Conservation (phyloP, 2,329 filamentous ascomycete species). For the Apiospora malaysiana region DNA sequence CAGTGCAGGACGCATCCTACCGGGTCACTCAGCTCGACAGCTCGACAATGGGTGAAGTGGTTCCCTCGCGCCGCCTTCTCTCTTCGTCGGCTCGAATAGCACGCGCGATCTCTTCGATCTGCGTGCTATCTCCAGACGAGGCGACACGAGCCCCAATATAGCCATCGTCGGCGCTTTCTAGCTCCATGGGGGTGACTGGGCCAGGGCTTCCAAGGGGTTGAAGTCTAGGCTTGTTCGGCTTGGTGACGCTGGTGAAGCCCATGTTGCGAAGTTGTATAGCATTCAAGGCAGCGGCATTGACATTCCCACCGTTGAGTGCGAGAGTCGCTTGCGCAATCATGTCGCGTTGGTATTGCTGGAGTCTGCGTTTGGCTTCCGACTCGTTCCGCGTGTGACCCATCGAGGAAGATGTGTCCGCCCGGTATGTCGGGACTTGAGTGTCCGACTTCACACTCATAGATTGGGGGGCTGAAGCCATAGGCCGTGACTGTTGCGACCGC, state of each 20-base stretch:
- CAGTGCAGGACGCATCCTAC: constrained; percentile 32
- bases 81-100: constrained; percentile 43
- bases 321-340: constrained; percentile 64
- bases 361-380: constrained; percentile 55
- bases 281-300: constrained; percentile 42
- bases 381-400: constrained; percentile 43
- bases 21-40: constrained; percentile 35
- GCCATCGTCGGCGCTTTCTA: constrained; percentile 49
- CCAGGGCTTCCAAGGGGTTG: constrained; percentile 62
- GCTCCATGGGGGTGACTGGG: constrained; percentile 66
- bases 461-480: constrained; percentile 34
- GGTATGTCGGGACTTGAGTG: constrained; percentile 39
- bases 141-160: constrained; percentile 45
- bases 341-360: constrained; percentile 65
- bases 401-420: constrained; percentile 28
- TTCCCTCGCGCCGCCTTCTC: constrained; percentile 39
- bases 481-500: constrained; percentile 24
- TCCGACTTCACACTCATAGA: constrained; percentile 45
- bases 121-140: constrained; percentile 30
- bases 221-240: constrained; percentile 55
- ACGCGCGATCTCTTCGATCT: constrained; percentile 37
- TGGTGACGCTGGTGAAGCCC: constrained; percentile 41
- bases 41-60: constrained; percentile 40
- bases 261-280: constrained; percentile 45
- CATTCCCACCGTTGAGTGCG: constrained; percentile 44